Evolutionary conservation across 108 stramenopile genomes (phyloP).

Genomic region (Cyclotella sp.): DNA sequence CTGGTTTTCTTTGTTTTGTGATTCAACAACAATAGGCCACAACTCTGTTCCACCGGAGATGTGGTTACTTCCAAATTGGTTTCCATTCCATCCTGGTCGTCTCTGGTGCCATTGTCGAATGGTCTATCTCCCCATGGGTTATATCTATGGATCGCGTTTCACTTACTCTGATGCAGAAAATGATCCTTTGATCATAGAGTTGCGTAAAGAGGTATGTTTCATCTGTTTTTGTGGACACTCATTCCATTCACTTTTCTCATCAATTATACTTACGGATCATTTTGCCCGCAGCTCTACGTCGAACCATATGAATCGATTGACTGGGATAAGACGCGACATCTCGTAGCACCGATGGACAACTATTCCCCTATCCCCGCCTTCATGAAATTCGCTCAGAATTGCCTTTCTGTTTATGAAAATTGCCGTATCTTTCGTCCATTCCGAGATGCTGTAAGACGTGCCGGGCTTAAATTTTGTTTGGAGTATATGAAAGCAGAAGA

Average conservation of each 20-base stretch:
- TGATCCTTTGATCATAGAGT: constrained; percentile 72
- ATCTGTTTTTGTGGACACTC: not conserved
- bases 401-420: constrained; percentile 86
- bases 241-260: not conserved
- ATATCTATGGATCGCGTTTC: constrained; percentile 88
- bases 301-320: constrained; percentile 75
- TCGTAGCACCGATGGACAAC: constrained; percentile 91
- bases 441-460: constrained; percentile 62
- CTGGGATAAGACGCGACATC: constrained; percentile 88
- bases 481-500: constrained; percentile 96
- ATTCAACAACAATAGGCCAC: constrained; percentile 57
- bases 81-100: constrained; percentile 97
- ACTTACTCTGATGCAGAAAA: constrained; percentile 75
- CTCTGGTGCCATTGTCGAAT: constrained; percentile 99
- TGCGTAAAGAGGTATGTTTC: constrained; percentile 66
- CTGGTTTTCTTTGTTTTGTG: not conserved
- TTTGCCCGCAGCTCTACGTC: constrained; percentile 61
- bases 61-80: constrained; percentile 98
- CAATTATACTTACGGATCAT: constrained; percentile 3
- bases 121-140: constrained; percentile 98
- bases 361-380: constrained; percentile 90
- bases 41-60: constrained; percentile 96
- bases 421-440: constrained; percentile 76
- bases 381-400: constrained; percentile 89
- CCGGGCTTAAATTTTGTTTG: constrained; percentile 78